Base-by-base conservation (phyloP, 2,329 filamentous ascomycete genomes). In the Huntiella omanensis region DNA sequence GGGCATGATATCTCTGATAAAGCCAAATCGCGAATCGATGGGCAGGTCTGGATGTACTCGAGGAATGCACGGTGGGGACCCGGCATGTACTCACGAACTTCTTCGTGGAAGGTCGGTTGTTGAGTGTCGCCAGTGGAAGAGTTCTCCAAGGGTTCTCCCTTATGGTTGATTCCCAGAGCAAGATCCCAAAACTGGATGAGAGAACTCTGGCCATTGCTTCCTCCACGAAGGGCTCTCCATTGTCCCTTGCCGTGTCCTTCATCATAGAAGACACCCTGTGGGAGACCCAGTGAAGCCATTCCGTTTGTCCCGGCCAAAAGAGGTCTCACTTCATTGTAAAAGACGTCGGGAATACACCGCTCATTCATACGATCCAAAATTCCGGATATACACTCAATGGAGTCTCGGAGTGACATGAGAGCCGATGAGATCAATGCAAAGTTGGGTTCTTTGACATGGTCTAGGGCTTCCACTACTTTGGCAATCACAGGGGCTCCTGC, bases 51-150 rank as follows among this genome's bases (percentile, higher is more conserved):
- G 11, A 95, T 78, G 51, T 92, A 80, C 52, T 82, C 72, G 3
- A 98, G 70, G 64, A 98, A 98, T 35, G 82, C 77, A 3, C 85
- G 80, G 58, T 98, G 91, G 0, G 82, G 75, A 0, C 86, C 87
- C 0, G 91, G 91, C 91, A 98, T 98, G 64, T 98, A 98, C 36
- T 73, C 74, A 50, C 88, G 80, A 91, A 98, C 98, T 53, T 96
- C 88, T 57, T 82, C 77, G 57, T 96, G 87, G 64, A 98, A 98
- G 57, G 43, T 45, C 28, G 91, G 92, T 64, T 94, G 34, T 76
- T 37, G 72, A 53, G 55, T 57, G 55, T 4, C 57, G 53, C 7
- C 15, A 36, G 3, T 36, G 11, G 34, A n/a, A 36, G 34, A 36
- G 12, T n/a, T 6, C 6, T 36, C 34, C 2, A 35, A 10, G 10